A percentile compares a stretch with the other conserved stretches of the same genome.
Evolutionary conservation across 495 filamentous ascomycete species (phyloP).

Genomic region (Rostrohypoxylon terebratum): DNA sequence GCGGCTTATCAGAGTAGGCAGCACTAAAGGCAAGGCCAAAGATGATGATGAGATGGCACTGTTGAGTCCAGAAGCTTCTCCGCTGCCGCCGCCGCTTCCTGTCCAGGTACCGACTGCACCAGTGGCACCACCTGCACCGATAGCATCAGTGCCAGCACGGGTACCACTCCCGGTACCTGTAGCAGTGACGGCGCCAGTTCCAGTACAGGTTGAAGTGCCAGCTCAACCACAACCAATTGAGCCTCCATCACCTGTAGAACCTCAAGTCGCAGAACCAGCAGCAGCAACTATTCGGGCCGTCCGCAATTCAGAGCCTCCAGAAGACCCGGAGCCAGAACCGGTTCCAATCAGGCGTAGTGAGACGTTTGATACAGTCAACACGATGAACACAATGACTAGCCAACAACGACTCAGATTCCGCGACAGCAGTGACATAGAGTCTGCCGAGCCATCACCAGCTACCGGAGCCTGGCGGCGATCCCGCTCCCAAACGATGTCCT

Average conservation of each 20-base stretch:
- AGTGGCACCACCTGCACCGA: background rate
- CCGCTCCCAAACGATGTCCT: background rate
- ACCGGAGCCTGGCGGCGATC: slow-evolving; percentile 8
- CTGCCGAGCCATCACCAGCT: slow-evolving; percentile 40
- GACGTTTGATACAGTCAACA: slow-evolving; percentile 28
- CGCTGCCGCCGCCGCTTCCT: slow-evolving; percentile 17
- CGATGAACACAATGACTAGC: slow-evolving; percentile 31
- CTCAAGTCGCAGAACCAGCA: slow-evolving; percentile 7
- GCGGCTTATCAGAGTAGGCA: slow-evolving; percentile 46
- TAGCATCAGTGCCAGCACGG: background rate
- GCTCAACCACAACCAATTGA: background rate
- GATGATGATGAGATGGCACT: slow-evolving; percentile 29
- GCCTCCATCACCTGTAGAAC: slow-evolving; percentile 18
- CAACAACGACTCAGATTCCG: slow-evolving; percentile 45
- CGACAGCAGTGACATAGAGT: slow-evolving; percentile 48
- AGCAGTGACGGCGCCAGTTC: background rate
- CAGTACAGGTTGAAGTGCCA: background rate
- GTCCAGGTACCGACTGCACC: background rate
- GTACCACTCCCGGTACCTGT: background rate
- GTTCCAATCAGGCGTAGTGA: background rate
- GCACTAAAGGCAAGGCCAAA: slow-evolving; percentile 28
- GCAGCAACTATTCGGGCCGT: slow-evolving; percentile 17
- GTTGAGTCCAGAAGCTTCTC: slow-evolving; percentile 24
- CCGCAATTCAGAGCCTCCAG: slow-evolving; percentile 4
- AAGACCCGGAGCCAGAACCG: slow-evolving; percentile 1